Conservation (phyloP, 108 stramenopile species). For the Nitzschia palea region DNA sequence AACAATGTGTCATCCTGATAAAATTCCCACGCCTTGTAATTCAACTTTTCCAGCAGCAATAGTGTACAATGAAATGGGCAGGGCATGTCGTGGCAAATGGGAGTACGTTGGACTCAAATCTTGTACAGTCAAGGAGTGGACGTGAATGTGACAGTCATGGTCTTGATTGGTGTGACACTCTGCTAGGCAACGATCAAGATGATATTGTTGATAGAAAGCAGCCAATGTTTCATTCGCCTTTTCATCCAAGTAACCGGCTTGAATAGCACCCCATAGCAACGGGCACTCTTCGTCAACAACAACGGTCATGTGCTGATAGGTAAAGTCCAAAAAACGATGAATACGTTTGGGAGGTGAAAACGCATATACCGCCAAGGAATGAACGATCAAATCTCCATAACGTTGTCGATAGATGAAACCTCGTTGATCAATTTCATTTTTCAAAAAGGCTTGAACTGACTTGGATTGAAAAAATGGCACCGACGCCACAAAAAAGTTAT, state of each 20-base stretch:
- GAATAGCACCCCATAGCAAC: background rate
- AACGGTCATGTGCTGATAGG: slow-evolving; percentile 44
- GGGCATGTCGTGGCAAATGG: background rate
- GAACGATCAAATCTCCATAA: slow-evolving; percentile 47
- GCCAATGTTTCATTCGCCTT: background rate
- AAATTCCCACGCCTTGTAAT: background rate
- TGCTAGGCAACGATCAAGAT: background rate
- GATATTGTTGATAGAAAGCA: background rate
- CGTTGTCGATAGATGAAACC: slow-evolving; percentile 42
- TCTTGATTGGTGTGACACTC: background rate
- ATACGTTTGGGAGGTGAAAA: slow-evolving; percentile 37
- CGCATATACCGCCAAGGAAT: slow-evolving; percentile 42
- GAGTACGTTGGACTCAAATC: slow-evolving; percentile 3
- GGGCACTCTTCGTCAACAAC: background rate
- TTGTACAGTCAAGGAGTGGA: background rate
- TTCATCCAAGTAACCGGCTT: slow-evolving; percentile 2
- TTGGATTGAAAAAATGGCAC: slow-evolving; percentile 27
- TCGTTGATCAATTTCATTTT: slow-evolving; percentile 28
- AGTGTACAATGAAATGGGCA: background rate
- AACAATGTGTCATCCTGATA: slow-evolving; percentile 9
- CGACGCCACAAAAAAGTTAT: slow-evolving; percentile 50
- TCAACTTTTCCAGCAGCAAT: slow-evolving; percentile 3
- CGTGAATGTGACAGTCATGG: background rate
- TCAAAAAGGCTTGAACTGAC: slow-evolving; percentile 27
- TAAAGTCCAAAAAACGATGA: slow-evolving; percentile 54